Evolutionary conservation across 495 filamentous ascomycete genomes (phyloP), one percentile per base, ranked within the genome.

Genomic region (Neurospora sp.): DNA sequence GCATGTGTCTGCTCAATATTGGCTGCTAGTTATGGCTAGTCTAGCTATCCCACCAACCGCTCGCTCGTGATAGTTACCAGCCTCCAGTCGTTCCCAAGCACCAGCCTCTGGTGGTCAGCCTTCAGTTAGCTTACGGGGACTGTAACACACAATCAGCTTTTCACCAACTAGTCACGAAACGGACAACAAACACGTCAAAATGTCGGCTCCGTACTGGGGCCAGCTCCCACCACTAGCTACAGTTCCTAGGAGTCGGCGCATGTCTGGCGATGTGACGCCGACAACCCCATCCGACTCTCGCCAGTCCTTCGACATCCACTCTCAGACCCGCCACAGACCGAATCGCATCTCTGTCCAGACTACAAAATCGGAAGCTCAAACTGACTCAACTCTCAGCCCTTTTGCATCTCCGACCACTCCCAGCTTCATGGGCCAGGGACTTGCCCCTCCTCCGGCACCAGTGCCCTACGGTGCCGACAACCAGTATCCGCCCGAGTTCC

Each of bases 371-470:
- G 82, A 84, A 70, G 83, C 83, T 59, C 81, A 81, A 41, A 85
- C 85, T 74, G 82, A 87, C 16, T 86, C 85, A 39, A 88, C 85
- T 35, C 77, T 85, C 72, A 87, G 84, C 72, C 84, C 86, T 66
- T 84, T 85, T 72, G 85, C 78, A 71, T 87, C 85, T 44, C 86
- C 86, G 16, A 84, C 84, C 69, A 77, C 81, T 69, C 84, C 86
- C 31, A 85, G 78, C 75, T 85, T 87, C 75, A 80, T 77, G 44
- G 82, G 74, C 27, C 80, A 82, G 70, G 85, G 85, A 37, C 82
- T 85, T 44, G 82, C 85, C 71, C 84, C 87, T 74, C 79, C 86
- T 40, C 83, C 85, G n/a, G 81, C 86, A 31, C 86, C 85, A 27
- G 75, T 85, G 46, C 79, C 83, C 70, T 83, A 85, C 81, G 81